These are phyloP conservation scores for Rosa chinensis DNA, from an alignment of 306 rosid genomes.

Conservation along the genomic window DNA sequence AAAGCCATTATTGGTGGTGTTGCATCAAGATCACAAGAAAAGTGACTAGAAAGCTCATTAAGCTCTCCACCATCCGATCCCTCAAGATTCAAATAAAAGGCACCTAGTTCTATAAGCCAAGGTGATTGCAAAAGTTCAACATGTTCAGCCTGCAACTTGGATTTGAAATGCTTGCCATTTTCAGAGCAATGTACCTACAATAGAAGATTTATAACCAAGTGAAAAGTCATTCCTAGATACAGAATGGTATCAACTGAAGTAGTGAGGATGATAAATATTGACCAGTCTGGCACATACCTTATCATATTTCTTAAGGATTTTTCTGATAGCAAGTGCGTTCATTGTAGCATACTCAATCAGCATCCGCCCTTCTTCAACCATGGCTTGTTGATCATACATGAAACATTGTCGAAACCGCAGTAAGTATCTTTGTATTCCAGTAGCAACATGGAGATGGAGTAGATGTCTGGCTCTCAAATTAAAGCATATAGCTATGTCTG, in stretches of 20 bases:
- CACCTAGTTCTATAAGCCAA: slow-evolving; percentile 90
- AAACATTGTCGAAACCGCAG: slow-evolving; percentile 58
- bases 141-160: slow-evolving; percentile 70
- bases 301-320: slow-evolving; percentile 93
- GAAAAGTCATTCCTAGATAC: slow-evolving; percentile 3
- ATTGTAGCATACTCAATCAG: slow-evolving; percentile 75
- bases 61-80: slow-evolving; percentile 43
- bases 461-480: slow-evolving; percentile 72
- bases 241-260: slow-evolving; percentile 15
- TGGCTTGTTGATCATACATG: slow-evolving; percentile 50
- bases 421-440: slow-evolving; percentile 70
- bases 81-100: slow-evolving; percentile 68
- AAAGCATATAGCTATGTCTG: slow-evolving; percentile 66
- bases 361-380: slow-evolving; percentile 69
- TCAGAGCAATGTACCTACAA: slow-evolving; percentile 69
- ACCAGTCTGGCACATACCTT: slow-evolving; percentile 50
- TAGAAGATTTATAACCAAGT: slow-evolving; percentile 13
- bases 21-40: slow-evolving; percentile 51
- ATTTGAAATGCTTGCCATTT: slow-evolving; percentile 71
- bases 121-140: slow-evolving; percentile 88
- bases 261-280: not conserved
- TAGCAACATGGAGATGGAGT: slow-evolving; percentile 75
- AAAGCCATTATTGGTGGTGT: slow-evolving; percentile 52
- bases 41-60: slow-evolving; percentile 50
- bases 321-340: slow-evolving; percentile 85